Evolutionary conservation across 805 yeast genomes (phyloP), one percentile per base, ranked within the genome.

Genomic region (Saturnispora halmiae): DNA sequence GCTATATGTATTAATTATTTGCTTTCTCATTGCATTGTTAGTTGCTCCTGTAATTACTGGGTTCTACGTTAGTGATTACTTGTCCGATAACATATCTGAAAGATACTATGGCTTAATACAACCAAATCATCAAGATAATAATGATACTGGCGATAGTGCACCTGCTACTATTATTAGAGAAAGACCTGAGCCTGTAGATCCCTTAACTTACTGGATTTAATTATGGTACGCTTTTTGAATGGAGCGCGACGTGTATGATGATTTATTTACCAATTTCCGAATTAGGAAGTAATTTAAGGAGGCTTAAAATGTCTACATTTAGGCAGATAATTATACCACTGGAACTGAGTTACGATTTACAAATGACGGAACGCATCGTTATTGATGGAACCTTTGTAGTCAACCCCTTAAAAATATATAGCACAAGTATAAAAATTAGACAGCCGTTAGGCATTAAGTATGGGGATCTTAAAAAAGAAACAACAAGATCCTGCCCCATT

Each of bases 91-190:
- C 22, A 20, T 39, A 19, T 31, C 37, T 2, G 44, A 40, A 13
- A 32, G 47, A 4, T 49, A 46, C 11, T 46, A 37, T 37, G 73
- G 73, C 3, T 49, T 77, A 30, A 53, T 78, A 6, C 87, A 80
- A 53, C 86, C 87, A 1, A 69, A 62, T 29, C 52, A 60, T 30
- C 83, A 78, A 51, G 64, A 71, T 34, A 76, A 78, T 47, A 78
- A 80, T 50, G 86, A 80, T 52, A 79, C 86, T 0, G 86, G 85
- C 0, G 63, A 52, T 0, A 57, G 56, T 35, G 82, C 81, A 0
- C 80, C 82, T 1, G 39, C 58, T 1, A 58, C 62, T 9, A 63
- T 76, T 13, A 47, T 63, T 13, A 59, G 52, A n/a, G 27, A 44
- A 2, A 56, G 47, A 26, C 64, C 64, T 16, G 50, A 45, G 4